phyloP scores from a whole-genome alignment of 2,329 filamentous ascomycete genomes.

The Lachnellula suecica region DNA sequence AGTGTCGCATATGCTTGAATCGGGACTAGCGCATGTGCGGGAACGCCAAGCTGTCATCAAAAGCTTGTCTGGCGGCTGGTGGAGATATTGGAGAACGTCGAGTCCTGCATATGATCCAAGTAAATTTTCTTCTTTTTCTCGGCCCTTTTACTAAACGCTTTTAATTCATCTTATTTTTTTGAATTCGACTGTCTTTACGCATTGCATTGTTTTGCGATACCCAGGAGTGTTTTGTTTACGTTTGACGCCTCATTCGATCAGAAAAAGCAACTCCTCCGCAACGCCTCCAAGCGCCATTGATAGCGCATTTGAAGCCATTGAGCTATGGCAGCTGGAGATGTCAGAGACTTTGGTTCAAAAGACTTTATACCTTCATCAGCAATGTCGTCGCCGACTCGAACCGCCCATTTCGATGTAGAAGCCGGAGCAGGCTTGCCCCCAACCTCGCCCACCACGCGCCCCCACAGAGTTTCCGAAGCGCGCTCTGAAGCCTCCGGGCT shows the following conservation, averaged over 20 bases:
- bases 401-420: slow-evolving; percentile 23
- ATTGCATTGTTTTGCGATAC: background rate
- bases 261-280: background rate
- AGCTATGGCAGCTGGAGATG: background rate
- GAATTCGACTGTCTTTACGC: background rate
- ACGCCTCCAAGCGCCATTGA: background rate
- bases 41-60: too few relatives aligned
- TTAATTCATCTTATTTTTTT: background rate
- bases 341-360: background rate
- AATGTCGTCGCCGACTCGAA: background rate
- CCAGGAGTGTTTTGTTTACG: background rate
- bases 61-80: too few relatives aligned
- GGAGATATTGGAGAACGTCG: too few relatives aligned
- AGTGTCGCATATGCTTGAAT: too few relatives aligned
- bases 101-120: too few relatives aligned
- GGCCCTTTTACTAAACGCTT: background rate
- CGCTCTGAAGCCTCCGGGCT: slow-evolving; percentile 14
- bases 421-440: slow-evolving; percentile 6
- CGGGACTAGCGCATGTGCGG: too few relatives aligned
- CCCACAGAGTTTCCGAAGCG: background rate
- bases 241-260: background rate
- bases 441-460: background rate
- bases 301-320: background rate
- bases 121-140: slow-evolving; percentile 40
- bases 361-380: background rate